Base-by-base conservation (phyloP, 83 land plant genomes). In the Diphasiastrum complanatum region DNA sequence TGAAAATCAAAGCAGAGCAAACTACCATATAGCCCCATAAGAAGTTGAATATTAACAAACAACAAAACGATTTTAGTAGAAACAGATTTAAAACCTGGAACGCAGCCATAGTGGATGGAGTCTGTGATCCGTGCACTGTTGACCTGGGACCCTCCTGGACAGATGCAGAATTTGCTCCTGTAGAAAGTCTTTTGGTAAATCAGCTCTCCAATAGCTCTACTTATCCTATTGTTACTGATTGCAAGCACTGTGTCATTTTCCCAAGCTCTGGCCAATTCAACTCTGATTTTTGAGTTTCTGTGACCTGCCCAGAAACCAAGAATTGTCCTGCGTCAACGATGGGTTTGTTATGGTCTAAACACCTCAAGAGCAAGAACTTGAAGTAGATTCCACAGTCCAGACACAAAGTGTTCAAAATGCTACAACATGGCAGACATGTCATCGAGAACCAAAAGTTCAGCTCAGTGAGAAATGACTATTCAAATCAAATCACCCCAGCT, bases 271-370 rank as follows among this genome's bases (percentile, higher is more conserved):
- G 89, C 86, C 19, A 90, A 52, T 20, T 78, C 75, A 46, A 81
- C 89, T 75, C 93, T 76, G 34, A 86, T 87, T 60, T 78, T 81
- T 0, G 93, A 90, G 64, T 90, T 90, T 5, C 85, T 69, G 64
- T 79, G 85, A 31, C 96, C 96, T 45, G 96, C 92, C 96, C 93
- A 90, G 69, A 90, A 86, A 12, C 86, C 96, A 49, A 90, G 79
- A 18, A 63, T 69, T 20, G 85, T 86, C 77, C 93, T 90, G 84
- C 74, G n/a, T n/a, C n/a, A n/a, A n/a, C n/a, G n/a, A n/a, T n/a
- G n/a, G n/a, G n/a, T n/a, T n/a, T n/a, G n/a, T n/a, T n/a, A n/a
- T n/a, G n/a, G n/a, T n/a, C n/a, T n/a, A n/a, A n/a, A n/a, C n/a
- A n/a, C n/a, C n/a, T n/a, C n/a, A n/a, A n/a, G n/a, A n/a, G n/a